Conservation (phyloP, 768 basidiomycete species). For the Tubosaeta brunneosetosa region DNA sequence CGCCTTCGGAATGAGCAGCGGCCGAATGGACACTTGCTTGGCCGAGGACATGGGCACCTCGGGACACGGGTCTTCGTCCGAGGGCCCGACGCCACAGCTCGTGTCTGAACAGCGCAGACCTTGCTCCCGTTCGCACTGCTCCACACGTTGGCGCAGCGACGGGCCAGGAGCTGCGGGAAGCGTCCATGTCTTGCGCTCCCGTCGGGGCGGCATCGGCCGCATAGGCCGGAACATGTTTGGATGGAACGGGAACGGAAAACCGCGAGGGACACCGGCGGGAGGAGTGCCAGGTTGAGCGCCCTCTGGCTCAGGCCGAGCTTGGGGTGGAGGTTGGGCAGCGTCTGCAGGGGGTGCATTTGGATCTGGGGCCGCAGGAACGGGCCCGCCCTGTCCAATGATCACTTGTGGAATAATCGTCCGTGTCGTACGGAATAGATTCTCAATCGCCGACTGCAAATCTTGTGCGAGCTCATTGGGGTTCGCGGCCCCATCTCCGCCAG, state of each 20-base stretch:
- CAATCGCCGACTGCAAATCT: slow-evolving; percentile 25
- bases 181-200: slow-evolving; percentile 48
- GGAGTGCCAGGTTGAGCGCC: slow-evolving; percentile 1
- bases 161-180: slow-evolving; percentile 61
- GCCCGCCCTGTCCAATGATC: slow-evolving; percentile 11
- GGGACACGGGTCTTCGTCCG: slow-evolving; percentile 61
- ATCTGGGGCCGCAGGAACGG: neutral
- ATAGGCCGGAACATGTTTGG: slow-evolving; percentile 23
- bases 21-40: slow-evolving; percentile 24
- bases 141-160: slow-evolving; percentile 69
- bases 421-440: slow-evolving; percentile 24
- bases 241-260: slow-evolving; percentile 11
- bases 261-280: slow-evolving; percentile 10
- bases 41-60: slow-evolving; percentile 18
- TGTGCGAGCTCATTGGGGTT: slow-evolving; percentile 17
- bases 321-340: slow-evolving; percentile 8
- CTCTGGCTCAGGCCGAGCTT: slow-evolving; percentile 6
- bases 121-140: slow-evolving; percentile 65
- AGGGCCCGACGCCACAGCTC: slow-evolving; percentile 71
- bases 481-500: slow-evolving; percentile 15
- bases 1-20: slow-evolving; percentile 4
- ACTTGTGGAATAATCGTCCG: slow-evolving; percentile 20
- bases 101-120: slow-evolving; percentile 70
- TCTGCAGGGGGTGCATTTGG: neutral
- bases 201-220: slow-evolving; percentile 24